These are phyloP conservation scores for Teratosphaeria gauchensis DNA, from an alignment of 2,329 filamentous ascomycete genomes.

Conservation along the genomic window DNA sequence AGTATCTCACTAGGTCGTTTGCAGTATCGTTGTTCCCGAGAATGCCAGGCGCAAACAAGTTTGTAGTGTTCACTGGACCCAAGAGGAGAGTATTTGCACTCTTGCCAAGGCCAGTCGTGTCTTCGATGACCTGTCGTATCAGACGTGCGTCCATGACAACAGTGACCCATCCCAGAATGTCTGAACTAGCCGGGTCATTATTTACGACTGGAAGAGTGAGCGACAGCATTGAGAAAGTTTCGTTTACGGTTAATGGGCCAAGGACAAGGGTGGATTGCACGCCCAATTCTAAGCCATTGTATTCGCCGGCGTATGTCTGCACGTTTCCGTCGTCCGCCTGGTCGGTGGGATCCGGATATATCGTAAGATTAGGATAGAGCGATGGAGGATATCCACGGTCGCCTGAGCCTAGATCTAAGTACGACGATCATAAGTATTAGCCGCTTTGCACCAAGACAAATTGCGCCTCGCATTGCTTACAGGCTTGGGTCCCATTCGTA, in stretches of 20 bases:
- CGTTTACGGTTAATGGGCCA: constrained; percentile 65
- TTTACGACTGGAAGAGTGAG: constrained; percentile 71
- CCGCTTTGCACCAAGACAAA: constrained; percentile 47
- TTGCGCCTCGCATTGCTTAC: constrained; percentile 26
- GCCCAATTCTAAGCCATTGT: constrained; percentile 32
- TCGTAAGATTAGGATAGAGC: constrained; percentile 73
- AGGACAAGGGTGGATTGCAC: constrained; percentile 56
- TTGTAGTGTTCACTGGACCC: constrained; percentile 56
- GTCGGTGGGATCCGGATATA: constrained; percentile 35
- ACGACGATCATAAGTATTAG: constrained; percentile 48
- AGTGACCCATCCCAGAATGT: constrained; percentile 76
- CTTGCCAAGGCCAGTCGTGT: constrained; percentile 58
- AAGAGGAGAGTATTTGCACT: constrained; percentile 63
- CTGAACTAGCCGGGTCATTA: constrained; percentile 45
- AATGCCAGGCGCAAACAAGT: constrained; percentile 37
- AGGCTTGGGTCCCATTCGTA: constrained; percentile 49
- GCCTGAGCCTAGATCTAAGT: constrained; percentile 46
- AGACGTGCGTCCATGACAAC: constrained; percentile 60
- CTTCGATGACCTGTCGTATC: constrained; percentile 53
- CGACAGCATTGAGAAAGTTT: constrained; percentile 65
- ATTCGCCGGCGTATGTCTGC: constrained; percentile 29
- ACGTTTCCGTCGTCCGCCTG: constrained; percentile 26
- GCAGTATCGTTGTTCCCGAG: constrained; percentile 20
- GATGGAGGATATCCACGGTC: constrained; percentile 57
- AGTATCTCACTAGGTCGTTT: constrained; percentile 19